Conservation (phyloP, 2,329 filamentous ascomycete genomes). For the Emmonsiellopsis sp. region DNA sequence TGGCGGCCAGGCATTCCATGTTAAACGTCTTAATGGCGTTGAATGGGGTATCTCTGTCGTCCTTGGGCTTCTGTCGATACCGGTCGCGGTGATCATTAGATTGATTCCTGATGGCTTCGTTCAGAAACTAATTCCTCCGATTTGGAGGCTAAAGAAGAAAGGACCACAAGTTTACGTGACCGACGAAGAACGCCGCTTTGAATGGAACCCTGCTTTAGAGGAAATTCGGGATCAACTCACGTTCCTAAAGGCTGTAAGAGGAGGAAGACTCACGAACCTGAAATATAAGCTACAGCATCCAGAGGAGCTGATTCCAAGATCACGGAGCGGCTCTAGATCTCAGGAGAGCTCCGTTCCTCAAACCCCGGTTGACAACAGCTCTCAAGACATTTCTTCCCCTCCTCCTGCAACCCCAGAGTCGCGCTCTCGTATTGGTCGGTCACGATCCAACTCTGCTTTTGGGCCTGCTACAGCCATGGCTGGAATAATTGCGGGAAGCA, state of each 20-base stretch:
- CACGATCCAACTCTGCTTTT: conserved; percentile 50
- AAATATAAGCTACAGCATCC: conserved; percentile 56
- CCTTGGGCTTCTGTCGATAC: conserved; percentile 58
- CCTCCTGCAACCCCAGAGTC: conserved; percentile 47
- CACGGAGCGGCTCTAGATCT: conserved; percentile 32
- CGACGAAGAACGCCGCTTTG: conserved; percentile 37
- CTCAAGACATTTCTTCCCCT: conserved; percentile 10
- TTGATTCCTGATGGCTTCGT: conserved; percentile 52
- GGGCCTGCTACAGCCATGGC: conserved; percentile 57
- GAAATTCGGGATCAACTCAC: conserved; percentile 56
- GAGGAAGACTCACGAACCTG: conserved; percentile 51
- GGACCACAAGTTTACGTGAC: conserved; percentile 36
- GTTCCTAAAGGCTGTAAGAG: conserved; percentile 55
- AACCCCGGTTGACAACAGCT: conserved; percentile 39
- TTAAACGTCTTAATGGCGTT: conserved; percentile 49
- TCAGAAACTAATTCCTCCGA: conserved; percentile 31
- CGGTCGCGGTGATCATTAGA: conserved; percentile 53
- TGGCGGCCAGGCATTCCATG: conserved; percentile 59
- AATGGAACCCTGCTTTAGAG: conserved; percentile 54
- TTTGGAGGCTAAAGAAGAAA: conserved; percentile 27
- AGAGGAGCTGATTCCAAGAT: conserved; percentile 34
- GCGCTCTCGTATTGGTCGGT: conserved; percentile 41
- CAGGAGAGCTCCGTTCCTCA: conserved; percentile 41
- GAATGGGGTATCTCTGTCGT: conserved; percentile 65
- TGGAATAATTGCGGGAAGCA: conserved; percentile 56